phyloP scores from a whole-genome alignment of 2,329 filamentous ascomycete species.

The Westerdykella ornata region DNA sequence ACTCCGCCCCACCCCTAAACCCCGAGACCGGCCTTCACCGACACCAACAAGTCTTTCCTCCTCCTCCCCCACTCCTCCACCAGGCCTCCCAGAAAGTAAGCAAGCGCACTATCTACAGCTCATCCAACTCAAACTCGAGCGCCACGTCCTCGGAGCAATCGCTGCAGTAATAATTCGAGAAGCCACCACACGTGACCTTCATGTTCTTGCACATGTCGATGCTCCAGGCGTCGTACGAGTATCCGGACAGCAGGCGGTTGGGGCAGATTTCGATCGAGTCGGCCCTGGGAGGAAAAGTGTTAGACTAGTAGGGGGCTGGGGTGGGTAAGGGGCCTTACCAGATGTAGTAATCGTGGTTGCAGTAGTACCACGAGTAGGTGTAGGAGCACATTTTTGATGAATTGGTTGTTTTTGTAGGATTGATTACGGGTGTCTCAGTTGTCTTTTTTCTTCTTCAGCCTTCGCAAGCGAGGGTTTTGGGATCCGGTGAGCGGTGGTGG shows the following conservation, averaged over 20 bases:
- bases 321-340: slow-evolving; percentile 23
- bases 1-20: too few relatives aligned
- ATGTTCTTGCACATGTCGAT: slow-evolving; percentile 45
- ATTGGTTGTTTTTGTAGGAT: too few relatives aligned
- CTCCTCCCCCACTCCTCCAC: too few relatives aligned
- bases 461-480: too few relatives aligned
- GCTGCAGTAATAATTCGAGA: slow-evolving; percentile 41
- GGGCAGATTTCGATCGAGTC: slow-evolving; percentile 43
- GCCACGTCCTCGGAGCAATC: slow-evolving; percentile 41
- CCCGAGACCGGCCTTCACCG: too few relatives aligned
- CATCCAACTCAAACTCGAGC: slow-evolving; percentile 40
- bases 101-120: slow-evolving; percentile 19
- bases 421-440: too few relatives aligned
- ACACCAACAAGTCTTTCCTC: too few relatives aligned
- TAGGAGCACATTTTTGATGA: slow-evolving; percentile 43
- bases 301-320: background rate
- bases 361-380: slow-evolving; percentile 45
- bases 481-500: too few relatives aligned
- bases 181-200: slow-evolving; percentile 37
- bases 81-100: too few relatives aligned
- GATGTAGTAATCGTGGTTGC: slow-evolving; percentile 46
- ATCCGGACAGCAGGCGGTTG: slow-evolving; percentile 41
- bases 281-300: slow-evolving; percentile 15
- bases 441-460: too few relatives aligned
- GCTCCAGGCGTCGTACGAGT: slow-evolving; percentile 45